Evolutionary conservation across 306 rosid genomes (phyloP), one percentile per base, ranked within the genome.

Genomic region (Gastrolobium villosum): DNA sequence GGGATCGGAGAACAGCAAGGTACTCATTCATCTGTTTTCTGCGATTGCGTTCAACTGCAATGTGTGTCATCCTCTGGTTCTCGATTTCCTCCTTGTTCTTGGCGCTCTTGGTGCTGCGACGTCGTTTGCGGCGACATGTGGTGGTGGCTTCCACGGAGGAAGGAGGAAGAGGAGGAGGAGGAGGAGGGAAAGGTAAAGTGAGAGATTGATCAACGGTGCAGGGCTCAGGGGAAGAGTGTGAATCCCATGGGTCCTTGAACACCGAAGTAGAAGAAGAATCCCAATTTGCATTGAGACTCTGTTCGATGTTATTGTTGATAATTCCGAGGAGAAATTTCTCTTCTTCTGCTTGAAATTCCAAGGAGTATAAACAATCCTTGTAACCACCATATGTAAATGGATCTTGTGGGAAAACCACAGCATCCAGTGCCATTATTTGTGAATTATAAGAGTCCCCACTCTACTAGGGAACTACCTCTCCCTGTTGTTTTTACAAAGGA

Each of bases 41-140:
- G 28, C 98, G 90, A 69, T 94, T 92, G 74, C 98, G 90, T 86
- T 94, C 98, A 1, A 94, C 96, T 0, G 92, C 87, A 89, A 94
- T 94, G 94, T 93, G 97, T 11, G 97, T 90, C 91, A 89, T 93
- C 86, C 96, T 86, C 82, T 93, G 96, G 80, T 89, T 94, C 85
- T 94, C 98, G 15, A 94, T 88, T 65, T 92, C 98, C 45, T 92
- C 96, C 36, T 80, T 85, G 87, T 94, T 94, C 74, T 90, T 92
- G 13, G 89, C 44, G 76, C 56, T 84, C 76, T 84, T 90, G 28
- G 87, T 89, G 5, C 97, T 89, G 5, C 97, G 92, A 30, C 92
- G 88, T 4, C 98, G 88, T 76, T 91, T 92, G 1, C 91, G 76
- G 10, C 97, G 84, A 1, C 75, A 72, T 0, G 84, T 64, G 10